Conservation (phyloP, 441 rosid species). For the Mallotus repandus region DNA sequence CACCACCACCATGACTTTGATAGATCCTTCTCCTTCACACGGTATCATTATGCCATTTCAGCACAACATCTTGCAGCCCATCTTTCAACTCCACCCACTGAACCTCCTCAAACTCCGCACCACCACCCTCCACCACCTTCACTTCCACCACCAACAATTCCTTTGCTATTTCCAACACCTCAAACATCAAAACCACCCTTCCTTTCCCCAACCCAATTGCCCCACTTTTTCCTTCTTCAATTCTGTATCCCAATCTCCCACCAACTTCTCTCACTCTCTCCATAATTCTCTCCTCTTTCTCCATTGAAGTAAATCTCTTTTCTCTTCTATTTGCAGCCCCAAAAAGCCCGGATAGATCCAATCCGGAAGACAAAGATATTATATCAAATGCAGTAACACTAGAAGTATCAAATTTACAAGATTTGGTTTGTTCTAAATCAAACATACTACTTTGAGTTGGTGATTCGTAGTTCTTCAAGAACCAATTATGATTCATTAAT, state of each 20-base stretch:
- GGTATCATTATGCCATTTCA: conserved; percentile 55
- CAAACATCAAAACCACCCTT: conserved; percentile 44
- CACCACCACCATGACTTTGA: neutral
- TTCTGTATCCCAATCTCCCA: conserved; percentile 55
- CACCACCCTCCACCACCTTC: conserved; percentile 43
- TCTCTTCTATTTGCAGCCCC: conserved; percentile 42
- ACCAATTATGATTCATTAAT: conserved; percentile 54
- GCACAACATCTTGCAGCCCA: conserved; percentile 63
- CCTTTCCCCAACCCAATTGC: conserved; percentile 61
- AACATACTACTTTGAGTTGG: conserved; percentile 25
- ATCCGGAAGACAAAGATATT: conserved; percentile 70
- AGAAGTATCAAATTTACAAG: conserved; percentile 9
- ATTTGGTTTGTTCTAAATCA: neutral
- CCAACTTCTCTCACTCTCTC: conserved; percentile 65
- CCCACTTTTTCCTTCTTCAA: conserved; percentile 56
- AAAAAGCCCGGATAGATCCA: conserved; percentile 83
- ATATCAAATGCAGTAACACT: conserved; percentile 61
- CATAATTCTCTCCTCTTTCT: conserved; percentile 45
- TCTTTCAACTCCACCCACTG: conserved; percentile 64
- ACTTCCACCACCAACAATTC: conserved; percentile 59
- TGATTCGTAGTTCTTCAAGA: conserved; percentile 36
- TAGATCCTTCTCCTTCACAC: conserved; percentile 20
- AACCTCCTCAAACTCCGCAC: conserved; percentile 46
- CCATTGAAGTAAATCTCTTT: conserved; percentile 64
- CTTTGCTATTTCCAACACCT: conserved; percentile 50